Evolutionary conservation across 176 grass and related monocot species (phyloP).

Genomic region (Coix lacrymajobi): DNA sequence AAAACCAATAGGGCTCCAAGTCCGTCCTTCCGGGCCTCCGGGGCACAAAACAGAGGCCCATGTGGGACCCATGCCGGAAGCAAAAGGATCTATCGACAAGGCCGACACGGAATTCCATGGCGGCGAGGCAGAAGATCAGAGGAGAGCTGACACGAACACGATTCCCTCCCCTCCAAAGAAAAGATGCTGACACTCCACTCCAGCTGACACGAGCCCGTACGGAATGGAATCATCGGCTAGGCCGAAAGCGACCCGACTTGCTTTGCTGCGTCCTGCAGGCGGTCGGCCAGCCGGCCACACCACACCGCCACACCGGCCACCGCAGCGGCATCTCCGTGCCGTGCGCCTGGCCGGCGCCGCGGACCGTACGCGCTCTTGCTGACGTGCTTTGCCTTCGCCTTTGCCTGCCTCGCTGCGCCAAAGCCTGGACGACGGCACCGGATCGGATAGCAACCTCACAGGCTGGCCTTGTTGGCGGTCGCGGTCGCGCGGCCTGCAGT

Average conservation of each 20-base stretch:
- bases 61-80: neutral
- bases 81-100: neutral
- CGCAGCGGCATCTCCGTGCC: neutral
- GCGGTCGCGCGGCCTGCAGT: too few species aligned
- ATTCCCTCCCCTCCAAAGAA: neutral
- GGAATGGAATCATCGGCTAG: neutral
- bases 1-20: neutral
- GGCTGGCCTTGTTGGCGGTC: neutral
- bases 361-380: neutral
- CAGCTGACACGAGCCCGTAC: neutral
- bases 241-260: conserved; percentile 18
- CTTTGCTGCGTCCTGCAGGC: neutral
- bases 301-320: neutral
- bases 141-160: neutral
- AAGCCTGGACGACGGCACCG: neutral
- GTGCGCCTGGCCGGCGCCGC: neutral
- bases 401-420: neutral
- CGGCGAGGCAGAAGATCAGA: neutral
- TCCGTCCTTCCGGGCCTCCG: neutral
- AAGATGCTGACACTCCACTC: neutral
- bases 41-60: neutral
- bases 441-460: neutral
- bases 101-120: conserved; percentile 11
- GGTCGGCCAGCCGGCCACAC: too few species aligned
- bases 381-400: neutral